These are phyloP conservation scores for Conticribra weissflogii DNA, from an alignment of 108 stramenopile genomes.

Conservation along the genomic window DNA sequence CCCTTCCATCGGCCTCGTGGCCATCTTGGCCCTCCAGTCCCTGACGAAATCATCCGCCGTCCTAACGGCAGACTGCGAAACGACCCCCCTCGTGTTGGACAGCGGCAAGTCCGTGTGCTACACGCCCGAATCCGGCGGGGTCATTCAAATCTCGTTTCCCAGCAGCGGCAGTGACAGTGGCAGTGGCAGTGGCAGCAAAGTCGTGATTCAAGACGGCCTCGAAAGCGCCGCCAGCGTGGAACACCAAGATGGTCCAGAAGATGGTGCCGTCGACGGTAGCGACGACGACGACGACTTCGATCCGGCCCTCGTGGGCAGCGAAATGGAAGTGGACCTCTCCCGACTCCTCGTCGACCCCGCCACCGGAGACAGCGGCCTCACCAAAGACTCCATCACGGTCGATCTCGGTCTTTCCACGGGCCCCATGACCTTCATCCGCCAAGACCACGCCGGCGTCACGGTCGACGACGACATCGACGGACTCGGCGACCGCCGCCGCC, in stretches of 20 bases:
- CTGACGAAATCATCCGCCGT: too few species aligned
- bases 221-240: neutral
- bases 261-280: neutral
- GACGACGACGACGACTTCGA: neutral
- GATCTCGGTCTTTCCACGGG: conserved; percentile 6
- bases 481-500: neutral
- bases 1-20: too few species aligned
- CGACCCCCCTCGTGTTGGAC: neutral
- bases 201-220: neutral
- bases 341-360: neutral
- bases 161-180: neutral
- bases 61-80: too few species aligned
- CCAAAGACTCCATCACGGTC: conserved; percentile 12
- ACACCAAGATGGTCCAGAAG: neutral
- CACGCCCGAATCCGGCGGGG: conserved; percentile 7
- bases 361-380: too few species aligned
- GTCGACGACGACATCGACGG: neutral
- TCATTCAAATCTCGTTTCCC: conserved; percentile 9
- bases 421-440: conserved; percentile 9
- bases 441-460: neutral
- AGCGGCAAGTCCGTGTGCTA: conserved; percentile 8
- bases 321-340: conserved; percentile 15
- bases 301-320: neutral
- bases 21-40: too few species aligned
- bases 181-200: neutral